Evolutionary conservation across 179 eudicot genomes (phyloP).

Genomic region (Sideroxylon spinosum): DNA sequence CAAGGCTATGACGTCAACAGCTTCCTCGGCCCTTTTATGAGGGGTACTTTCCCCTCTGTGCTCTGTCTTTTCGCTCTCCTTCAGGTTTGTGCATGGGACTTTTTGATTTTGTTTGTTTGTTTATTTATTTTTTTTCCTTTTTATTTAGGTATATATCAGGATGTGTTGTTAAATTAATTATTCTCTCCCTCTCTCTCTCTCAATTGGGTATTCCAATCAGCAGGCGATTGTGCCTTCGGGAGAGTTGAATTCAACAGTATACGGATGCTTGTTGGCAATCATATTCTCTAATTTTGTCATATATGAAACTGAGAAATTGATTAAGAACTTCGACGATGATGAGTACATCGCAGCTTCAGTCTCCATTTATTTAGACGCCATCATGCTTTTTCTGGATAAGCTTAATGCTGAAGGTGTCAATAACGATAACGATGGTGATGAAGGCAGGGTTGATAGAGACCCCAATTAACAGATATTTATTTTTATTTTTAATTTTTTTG

Average conservation of each 20-base stretch:
- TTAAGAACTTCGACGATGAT: slow-evolving; percentile 50
- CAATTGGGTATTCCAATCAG: background rate
- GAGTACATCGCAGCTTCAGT: slow-evolving; percentile 52
- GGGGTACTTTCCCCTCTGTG: no score
- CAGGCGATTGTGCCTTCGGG: slow-evolving; percentile 48
- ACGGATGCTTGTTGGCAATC: slow-evolving; percentile 43
- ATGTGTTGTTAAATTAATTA: no score
- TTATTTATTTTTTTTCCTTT: background rate
- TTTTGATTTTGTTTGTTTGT: no score
- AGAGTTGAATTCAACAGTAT: slow-evolving; percentile 32
- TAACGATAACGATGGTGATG: slow-evolving; percentile 16
- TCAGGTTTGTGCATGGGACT: no score
- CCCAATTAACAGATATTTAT: no score
- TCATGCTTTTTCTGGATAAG: slow-evolving; percentile 53
- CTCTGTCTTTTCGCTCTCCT: no score
- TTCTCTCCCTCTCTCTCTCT: no score
- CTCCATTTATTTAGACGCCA: slow-evolving; percentile 48
- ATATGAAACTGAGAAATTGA: slow-evolving; percentile 58
- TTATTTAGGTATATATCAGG: background rate
- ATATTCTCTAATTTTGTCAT: slow-evolving; percentile 52
- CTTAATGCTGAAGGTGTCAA: slow-evolving; percentile 27
- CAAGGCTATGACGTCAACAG: slow-evolving; percentile 47
- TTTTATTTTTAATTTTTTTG: no score
- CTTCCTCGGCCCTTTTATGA: slow-evolving; percentile 53
- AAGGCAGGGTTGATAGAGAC: background rate